Evolutionary conservation across 305 asterid species (phyloP).

Genomic region (Fraxinus albicans): DNA sequence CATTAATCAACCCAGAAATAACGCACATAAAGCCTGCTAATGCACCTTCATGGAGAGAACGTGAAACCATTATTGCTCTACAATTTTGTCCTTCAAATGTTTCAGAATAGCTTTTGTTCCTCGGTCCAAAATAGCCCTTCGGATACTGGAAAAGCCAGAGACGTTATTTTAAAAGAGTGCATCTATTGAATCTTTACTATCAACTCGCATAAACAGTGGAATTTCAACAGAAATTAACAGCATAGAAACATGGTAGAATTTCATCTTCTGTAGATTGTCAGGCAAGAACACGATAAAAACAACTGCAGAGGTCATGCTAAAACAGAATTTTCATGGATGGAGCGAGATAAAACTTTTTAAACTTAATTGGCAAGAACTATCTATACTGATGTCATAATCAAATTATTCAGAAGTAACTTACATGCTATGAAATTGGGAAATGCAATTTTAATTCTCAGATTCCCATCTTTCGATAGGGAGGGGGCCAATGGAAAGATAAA

Average conservation of each 20-base stretch:
- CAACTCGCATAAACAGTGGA: not conserved
- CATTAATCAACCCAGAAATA: slow-evolving; percentile 18
- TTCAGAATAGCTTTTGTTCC: slow-evolving; percentile 79
- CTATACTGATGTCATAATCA: not conserved
- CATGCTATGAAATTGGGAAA: not conserved
- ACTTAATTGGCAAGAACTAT: not conserved
- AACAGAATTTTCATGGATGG: not conserved
- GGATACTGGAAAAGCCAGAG: slow-evolving; percentile 57
- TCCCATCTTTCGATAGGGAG: not conserved
- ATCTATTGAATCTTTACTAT: not conserved
- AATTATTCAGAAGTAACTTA: not conserved
- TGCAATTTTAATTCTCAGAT: not conserved
- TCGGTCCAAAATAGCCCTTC: slow-evolving; percentile 79
- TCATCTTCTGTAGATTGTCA: not conserved
- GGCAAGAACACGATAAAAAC: not conserved
- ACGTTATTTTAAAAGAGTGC: not conserved
- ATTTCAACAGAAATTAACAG: not conserved
- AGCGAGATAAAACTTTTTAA: not conserved
- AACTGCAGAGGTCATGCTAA: not conserved
- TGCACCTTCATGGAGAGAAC: not conserved
- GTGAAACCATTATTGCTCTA: slow-evolving; percentile 35
- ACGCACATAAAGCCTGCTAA: not conserved
- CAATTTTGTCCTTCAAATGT: slow-evolving; percentile 74
- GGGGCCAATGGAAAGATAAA: not conserved
- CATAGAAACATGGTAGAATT: not conserved